Evolutionary conservation across 75 land plant genomes (phyloP).

Genomic region (Chamaecyparis obtusa): DNA sequence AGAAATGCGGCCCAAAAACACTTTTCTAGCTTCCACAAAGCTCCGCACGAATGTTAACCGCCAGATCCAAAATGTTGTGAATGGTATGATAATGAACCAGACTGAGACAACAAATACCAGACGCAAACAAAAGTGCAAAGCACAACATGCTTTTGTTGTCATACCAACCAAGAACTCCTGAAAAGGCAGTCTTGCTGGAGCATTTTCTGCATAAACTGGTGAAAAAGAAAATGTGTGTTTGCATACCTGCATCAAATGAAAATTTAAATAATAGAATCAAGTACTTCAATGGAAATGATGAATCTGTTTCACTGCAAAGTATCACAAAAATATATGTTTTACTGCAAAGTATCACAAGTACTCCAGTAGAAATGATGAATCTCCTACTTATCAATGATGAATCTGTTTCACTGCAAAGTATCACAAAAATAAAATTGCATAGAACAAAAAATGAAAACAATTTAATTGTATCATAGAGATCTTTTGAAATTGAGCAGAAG

Average conservation of each 20-base stretch:
- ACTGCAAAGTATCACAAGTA: no score
- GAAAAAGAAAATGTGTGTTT: constrained; percentile 93
- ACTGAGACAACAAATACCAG: constrained; percentile 78
- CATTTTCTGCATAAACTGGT: constrained; percentile 97
- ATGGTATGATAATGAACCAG: constrained; percentile 95
- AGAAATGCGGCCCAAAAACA: constrained; percentile 71
- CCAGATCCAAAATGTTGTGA: constrained; percentile 97
- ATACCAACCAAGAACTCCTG: constrained; percentile 76
- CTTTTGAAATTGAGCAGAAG: no score
- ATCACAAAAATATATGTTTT: no score
- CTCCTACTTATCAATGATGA: no score
- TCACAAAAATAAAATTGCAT: no score
- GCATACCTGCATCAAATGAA: constrained; percentile 69
- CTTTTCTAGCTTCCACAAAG: constrained; percentile 68
- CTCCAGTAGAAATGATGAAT: no score
- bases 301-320: no score
- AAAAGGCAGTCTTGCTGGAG: constrained; percentile 86
- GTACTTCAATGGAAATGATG: no score
- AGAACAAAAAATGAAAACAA: no score
- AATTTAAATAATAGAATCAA: background rate
- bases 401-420: no score
- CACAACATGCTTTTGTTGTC: constrained; percentile 78
- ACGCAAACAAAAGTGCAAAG: constrained; percentile 67
- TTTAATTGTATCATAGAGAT: no score
- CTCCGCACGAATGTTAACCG: constrained; percentile 87